Evolutionary conservation across 108 stramenopile genomes (phyloP).

Genomic region (Discostella stelligeroides): DNA sequence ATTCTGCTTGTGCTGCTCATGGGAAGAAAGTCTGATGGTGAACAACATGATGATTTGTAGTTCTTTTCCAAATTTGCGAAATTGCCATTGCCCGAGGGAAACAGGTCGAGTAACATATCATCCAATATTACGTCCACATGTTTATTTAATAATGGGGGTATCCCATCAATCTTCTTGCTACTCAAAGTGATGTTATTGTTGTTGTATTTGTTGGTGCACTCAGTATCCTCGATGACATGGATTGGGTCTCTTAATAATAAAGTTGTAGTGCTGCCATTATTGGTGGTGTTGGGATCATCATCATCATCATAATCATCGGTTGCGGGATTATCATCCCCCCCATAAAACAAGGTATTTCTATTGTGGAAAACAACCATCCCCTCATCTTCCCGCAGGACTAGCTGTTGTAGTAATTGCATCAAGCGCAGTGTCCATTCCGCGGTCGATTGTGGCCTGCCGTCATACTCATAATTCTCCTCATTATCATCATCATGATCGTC

Average conservation of each 20-base stretch:
- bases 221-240: neutral
- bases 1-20: too few species aligned
- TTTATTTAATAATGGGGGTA: too few species aligned
- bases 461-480: slow-evolving; percentile 9
- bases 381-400: slow-evolving; percentile 31
- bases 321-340: neutral
- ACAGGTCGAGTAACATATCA: too few species aligned
- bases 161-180: neutral
- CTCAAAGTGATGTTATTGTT: neutral
- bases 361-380: slow-evolving; percentile 3
- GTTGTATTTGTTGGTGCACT: neutral
- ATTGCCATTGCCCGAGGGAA: too few species aligned
- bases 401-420: slow-evolving; percentile 19
- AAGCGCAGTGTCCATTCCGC: slow-evolving; percentile 18
- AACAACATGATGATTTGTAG: too few species aligned
- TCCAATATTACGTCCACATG: too few species aligned
- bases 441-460: slow-evolving; percentile 4
- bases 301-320: neutral
- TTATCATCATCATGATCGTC: slow-evolving; percentile 28
- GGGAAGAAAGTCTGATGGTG: too few species aligned
- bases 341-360: neutral
- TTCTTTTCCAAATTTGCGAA: too few species aligned
- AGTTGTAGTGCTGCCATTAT: neutral
- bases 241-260: neutral
- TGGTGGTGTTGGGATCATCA: neutral